These are phyloP conservation scores for Candida gorgasii DNA, from an alignment of 805 yeast species.

Conservation along the genomic window DNA sequence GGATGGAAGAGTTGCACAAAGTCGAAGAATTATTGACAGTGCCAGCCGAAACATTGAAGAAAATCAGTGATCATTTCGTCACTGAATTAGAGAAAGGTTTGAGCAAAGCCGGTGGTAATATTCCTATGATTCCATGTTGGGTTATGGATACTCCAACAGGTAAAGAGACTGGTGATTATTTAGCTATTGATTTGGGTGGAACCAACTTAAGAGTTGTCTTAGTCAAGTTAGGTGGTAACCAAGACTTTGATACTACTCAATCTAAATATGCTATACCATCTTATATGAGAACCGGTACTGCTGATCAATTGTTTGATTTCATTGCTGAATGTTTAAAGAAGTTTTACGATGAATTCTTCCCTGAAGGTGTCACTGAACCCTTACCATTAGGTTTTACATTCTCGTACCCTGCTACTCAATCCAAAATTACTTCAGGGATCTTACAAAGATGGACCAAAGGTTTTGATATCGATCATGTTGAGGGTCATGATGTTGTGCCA, in stretches of 20 bases:
- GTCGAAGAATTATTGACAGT: slow-evolving; percentile 67
- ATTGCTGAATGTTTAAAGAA: slow-evolving; percentile 77
- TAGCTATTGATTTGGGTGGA: slow-evolving; percentile 97
- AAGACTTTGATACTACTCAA: slow-evolving; percentile 83
- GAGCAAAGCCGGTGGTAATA: slow-evolving; percentile 72
- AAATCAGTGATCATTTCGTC: slow-evolving; percentile 74
- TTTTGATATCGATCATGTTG: slow-evolving; percentile 89
- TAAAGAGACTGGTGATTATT: slow-evolving; percentile 80
- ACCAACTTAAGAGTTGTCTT: slow-evolving; percentile 92
- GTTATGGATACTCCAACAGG: slow-evolving; percentile 94
- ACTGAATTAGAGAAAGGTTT: slow-evolving; percentile 81
- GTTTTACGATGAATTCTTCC: slow-evolving; percentile 67
- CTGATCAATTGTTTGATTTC: slow-evolving; percentile 80
- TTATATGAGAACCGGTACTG: slow-evolving; percentile 71
- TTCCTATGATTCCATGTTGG: slow-evolving; percentile 98
- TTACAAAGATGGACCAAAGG: slow-evolving; percentile 98
- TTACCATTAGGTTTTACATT: slow-evolving; percentile 93
- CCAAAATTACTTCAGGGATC: slow-evolving; percentile 79
- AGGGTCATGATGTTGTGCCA: slow-evolving; percentile 92
- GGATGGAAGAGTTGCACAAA: slow-evolving; percentile 57
- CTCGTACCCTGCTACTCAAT: slow-evolving; percentile 86
- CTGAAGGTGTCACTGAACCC: slow-evolving; percentile 61
- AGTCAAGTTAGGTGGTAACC: slow-evolving; percentile 79
- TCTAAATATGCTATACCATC: slow-evolving; percentile 82
- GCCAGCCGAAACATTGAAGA: slow-evolving; percentile 56